Evolutionary conservation across 1,284 basidiomycete genomes (phyloP).

Genomic region (Pascua sp.): DNA sequence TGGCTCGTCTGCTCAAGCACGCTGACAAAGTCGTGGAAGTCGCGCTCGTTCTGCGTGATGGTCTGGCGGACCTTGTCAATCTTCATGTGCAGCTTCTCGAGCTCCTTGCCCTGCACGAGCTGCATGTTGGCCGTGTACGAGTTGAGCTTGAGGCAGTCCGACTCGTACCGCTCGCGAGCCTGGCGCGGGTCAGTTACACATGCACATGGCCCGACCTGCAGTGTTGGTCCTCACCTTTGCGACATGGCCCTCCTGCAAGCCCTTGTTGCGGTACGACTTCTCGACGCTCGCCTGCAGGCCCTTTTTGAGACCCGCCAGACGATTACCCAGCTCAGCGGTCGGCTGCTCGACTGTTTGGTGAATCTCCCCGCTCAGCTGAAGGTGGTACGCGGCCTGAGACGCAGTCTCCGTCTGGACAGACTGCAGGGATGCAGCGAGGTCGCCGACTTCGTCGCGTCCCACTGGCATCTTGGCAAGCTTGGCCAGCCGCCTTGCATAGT

Average conservation of each 20-base stretch:
- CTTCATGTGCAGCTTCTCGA: constrained; percentile 84
- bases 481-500: constrained; percentile 82
- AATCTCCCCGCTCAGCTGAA: constrained; percentile 67
- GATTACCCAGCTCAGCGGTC: constrained; percentile 60
- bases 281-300: constrained; percentile 69
- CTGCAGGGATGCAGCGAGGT: constrained; percentile 72
- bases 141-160: constrained; percentile 91
- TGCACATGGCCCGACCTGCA: background rate
- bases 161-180: constrained; percentile 90
- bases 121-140: constrained; percentile 90
- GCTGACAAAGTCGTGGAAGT: constrained; percentile 82
- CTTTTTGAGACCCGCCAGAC: constrained; percentile 67
- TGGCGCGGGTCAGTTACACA: constrained; percentile 23
- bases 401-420: constrained; percentile 79
- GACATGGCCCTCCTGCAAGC: constrained; percentile 76
- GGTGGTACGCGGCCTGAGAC: constrained; percentile 59
- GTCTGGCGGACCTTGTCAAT: constrained; percentile 86
- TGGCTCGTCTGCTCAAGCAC: constrained; percentile 73
- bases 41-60: constrained; percentile 81
- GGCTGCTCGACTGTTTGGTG: constrained; percentile 71
- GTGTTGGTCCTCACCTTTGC: constrained; percentile 56
- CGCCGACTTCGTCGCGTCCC: constrained; percentile 87
- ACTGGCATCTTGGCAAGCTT: constrained; percentile 75
- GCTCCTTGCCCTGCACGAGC: constrained; percentile 86
- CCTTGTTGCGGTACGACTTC: constrained; percentile 81